A percentile compares a stretch with the other conserved stretches of the same genome.
phyloP scores from a whole-genome alignment of 768 basidiomycete species.

The Suillus alpinus region DNA sequence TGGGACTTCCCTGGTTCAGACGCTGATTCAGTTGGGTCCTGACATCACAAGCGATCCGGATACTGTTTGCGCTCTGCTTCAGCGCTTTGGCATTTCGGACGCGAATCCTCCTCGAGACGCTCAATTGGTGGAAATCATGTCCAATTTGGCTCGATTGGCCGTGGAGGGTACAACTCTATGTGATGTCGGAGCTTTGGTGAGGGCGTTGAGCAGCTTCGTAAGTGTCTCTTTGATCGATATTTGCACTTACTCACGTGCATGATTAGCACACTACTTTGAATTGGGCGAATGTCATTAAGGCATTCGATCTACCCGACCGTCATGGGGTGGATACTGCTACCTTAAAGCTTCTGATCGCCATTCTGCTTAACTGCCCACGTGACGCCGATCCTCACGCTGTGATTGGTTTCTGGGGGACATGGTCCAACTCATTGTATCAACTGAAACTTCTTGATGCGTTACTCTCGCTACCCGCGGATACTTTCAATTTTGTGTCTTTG shows the following conservation, averaged over 20 bases:
- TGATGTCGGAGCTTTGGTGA: slow-evolving; percentile 72
- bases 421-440: slow-evolving; percentile 85
- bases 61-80: slow-evolving; percentile 62
- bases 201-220: slow-evolving; percentile 73
- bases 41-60: slow-evolving; percentile 78
- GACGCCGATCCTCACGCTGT: slow-evolving; percentile 77
- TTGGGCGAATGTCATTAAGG: slow-evolving; percentile 80
- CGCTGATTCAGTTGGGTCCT: slow-evolving; percentile 72
- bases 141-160: slow-evolving; percentile 63
- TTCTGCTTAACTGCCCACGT: slow-evolving; percentile 79
- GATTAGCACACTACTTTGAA: slow-evolving; percentile 62
- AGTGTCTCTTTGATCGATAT: slow-evolving; percentile 31
- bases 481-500: slow-evolving; percentile 88
- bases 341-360: slow-evolving; percentile 83
- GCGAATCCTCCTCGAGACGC: slow-evolving; percentile 66
- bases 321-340: slow-evolving; percentile 87
- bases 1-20: slow-evolving; percentile 70
- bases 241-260: slow-evolving; percentile 13
- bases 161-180: slow-evolving; percentile 71
- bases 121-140: slow-evolving; percentile 70
- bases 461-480: slow-evolving; percentile 84
- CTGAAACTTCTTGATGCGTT: slow-evolving; percentile 86
- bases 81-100: slow-evolving; percentile 75
- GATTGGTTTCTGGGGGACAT: slow-evolving; percentile 79
- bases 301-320: slow-evolving; percentile 83